Evolutionary conservation across 768 basidiomycete genomes (phyloP).

Genomic region (Leccinum uliginosum): DNA sequence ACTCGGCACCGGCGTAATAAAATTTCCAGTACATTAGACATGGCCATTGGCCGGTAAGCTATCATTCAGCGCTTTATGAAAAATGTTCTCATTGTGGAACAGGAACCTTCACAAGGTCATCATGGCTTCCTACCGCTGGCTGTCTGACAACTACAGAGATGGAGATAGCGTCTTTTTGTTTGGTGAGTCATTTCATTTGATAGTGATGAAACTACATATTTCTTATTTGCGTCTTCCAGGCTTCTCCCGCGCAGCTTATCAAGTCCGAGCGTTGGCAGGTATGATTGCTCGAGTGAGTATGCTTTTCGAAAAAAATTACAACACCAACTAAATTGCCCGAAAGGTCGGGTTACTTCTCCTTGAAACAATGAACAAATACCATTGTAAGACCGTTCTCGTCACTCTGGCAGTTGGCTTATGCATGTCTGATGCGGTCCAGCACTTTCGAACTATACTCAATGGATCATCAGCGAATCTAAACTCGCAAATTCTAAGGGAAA

Average conservation of each 20-base stretch:
- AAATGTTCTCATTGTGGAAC: background rate
- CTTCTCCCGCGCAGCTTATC: slow-evolving; percentile 46
- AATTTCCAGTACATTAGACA: slow-evolving; percentile 27
- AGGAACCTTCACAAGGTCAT: slow-evolving; percentile 36
- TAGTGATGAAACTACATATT: background rate
- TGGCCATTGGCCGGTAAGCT: slow-evolving; percentile 34
- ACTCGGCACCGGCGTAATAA: slow-evolving; percentile 32
- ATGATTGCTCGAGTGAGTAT: slow-evolving; percentile 38
- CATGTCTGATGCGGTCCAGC: slow-evolving; percentile 16
- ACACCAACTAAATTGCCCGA: background rate
- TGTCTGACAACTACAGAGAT: slow-evolving; percentile 34
- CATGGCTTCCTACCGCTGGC: slow-evolving; percentile 37
- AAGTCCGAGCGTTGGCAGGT: slow-evolving; percentile 39
- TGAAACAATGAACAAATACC: slow-evolving; percentile 38
- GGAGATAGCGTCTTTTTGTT: slow-evolving; percentile 41
- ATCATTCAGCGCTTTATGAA: background rate
- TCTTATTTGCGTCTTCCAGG: slow-evolving; percentile 25
- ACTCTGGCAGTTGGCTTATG: background rate
- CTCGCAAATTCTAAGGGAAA: slow-evolving; percentile 11
- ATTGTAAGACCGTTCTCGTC: slow-evolving; percentile 25
- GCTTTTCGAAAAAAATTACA: background rate
- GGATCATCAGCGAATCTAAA: slow-evolving; percentile 4
- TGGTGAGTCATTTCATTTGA: slow-evolving; percentile 24
- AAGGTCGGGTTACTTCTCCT: slow-evolving; percentile 40
- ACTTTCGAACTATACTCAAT: slow-evolving; percentile 37